phyloP scores from a whole-genome alignment of 2,329 filamentous ascomycete genomes.

The Scortechinia acanthostroma region DNA sequence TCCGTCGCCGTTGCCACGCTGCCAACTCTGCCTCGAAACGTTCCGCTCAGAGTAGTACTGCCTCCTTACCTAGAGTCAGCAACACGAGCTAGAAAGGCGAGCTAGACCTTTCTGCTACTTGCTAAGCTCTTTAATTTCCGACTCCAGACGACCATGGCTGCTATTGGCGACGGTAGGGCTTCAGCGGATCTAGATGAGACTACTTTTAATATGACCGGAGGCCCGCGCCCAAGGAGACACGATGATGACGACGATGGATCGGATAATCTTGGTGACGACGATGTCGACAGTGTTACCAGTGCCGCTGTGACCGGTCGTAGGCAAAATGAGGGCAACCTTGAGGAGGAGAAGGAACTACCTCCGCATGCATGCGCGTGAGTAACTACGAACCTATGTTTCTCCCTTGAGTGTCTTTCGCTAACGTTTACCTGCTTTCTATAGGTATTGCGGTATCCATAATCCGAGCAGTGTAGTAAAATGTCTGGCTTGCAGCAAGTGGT shows the following conservation, averaged over 20 bases:
- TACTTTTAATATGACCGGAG: too few species aligned
- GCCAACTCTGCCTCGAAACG: too few species aligned
- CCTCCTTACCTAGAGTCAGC: too few species aligned
- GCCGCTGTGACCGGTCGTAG: neutral
- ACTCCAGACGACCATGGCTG: neutral
- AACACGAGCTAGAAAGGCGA: too few species aligned
- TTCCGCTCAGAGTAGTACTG: too few species aligned
- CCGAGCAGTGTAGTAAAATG: slow-evolving; percentile 94
- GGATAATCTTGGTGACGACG: neutral
- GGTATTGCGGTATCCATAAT: slow-evolving; percentile 96
- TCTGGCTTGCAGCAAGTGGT: slow-evolving; percentile 93
- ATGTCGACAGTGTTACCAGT: neutral
- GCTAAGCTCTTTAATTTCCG: too few species aligned
- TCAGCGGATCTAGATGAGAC: neutral
- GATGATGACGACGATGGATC: neutral
- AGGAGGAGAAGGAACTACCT: slow-evolving; percentile 56
- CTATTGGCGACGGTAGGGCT: neutral
- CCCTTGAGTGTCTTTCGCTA: neutral
- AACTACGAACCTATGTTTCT: neutral
- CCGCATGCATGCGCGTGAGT: slow-evolving; percentile 92
- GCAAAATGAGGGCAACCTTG: slow-evolving; percentile 9
- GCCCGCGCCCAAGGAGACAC: neutral
- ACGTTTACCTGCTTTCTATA: slow-evolving; percentile 24
- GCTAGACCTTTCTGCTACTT: too few species aligned
- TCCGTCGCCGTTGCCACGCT: too few species aligned